phyloP scores from a whole-genome alignment of 2,329 filamentous ascomycete genomes.

The Neodidymelliopsis sp. region DNA sequence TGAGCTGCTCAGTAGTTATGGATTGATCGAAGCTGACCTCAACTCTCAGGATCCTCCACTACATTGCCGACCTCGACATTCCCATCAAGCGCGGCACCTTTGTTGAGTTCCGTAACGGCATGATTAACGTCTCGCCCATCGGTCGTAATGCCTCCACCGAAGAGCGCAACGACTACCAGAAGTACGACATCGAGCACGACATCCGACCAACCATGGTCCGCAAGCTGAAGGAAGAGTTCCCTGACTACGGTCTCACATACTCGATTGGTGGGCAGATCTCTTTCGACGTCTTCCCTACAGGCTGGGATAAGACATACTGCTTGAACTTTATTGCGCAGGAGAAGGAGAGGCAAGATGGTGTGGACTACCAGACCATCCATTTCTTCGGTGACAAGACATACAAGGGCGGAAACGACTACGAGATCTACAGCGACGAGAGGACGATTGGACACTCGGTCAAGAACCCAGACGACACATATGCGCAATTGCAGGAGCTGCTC shows the following conservation, averaged over 20 bases:
- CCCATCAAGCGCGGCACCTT: conserved; percentile 86
- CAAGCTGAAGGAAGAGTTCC: conserved; percentile 80
- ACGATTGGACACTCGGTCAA: conserved; percentile 86
- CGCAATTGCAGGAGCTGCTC: conserved; percentile 82
- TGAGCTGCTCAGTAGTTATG: background rate
- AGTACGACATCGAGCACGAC: conserved; percentile 79
- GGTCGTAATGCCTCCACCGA: conserved; percentile 83
- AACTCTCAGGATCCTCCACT: conserved; percentile 67
- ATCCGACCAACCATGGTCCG: conserved; percentile 79
- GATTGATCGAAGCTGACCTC: conserved; percentile 43
- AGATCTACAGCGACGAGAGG: conserved; percentile 84
- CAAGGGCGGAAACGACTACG: conserved; percentile 91
- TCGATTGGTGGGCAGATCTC: conserved; percentile 97
- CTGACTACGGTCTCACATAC: conserved; percentile 85
- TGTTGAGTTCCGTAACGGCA: conserved; percentile 88
- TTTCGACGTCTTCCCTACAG: conserved; percentile 95
- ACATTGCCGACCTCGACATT: conserved; percentile 83
- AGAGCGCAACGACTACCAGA: conserved; percentile 84
- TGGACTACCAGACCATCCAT: conserved; percentile 87
- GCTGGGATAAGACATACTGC: conserved; percentile 99
- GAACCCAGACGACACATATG: conserved; percentile 82
- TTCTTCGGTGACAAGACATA: conserved; percentile 98
- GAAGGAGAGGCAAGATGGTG: conserved; percentile 67
- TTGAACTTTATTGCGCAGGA: conserved; percentile 85
- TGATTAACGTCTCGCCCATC: conserved; percentile 85